These are phyloP conservation scores for Myxozyma nipponensis DNA, from an alignment of 805 yeast genomes.

Conservation along the genomic window DNA sequence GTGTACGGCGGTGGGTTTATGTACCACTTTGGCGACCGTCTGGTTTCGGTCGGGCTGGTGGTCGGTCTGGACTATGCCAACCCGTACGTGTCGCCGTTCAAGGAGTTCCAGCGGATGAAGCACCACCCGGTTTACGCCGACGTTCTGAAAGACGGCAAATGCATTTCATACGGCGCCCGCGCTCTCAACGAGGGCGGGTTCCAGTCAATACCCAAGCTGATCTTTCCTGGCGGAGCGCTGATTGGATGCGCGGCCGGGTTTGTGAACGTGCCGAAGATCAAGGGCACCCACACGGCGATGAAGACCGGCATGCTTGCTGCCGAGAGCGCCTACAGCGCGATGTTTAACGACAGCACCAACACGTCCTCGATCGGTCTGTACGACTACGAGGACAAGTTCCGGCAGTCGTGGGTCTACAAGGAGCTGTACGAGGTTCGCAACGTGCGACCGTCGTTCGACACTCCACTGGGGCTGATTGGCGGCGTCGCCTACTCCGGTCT, in stretches of 20 bases:
- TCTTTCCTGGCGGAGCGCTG: conserved; percentile 93
- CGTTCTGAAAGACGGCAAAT: conserved; percentile 81
- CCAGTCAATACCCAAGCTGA: conserved; percentile 84
- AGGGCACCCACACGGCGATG: conserved; percentile 97
- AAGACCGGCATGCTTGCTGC: conserved; percentile 95
- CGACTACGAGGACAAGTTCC: conserved; percentile 60
- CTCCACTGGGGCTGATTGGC: conserved; percentile 69
- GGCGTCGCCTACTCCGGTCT: conserved; percentile 84
- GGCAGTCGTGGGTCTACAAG: conserved; percentile 77
- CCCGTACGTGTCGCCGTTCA: conserved; percentile 93
- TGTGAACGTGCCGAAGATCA: conserved; percentile 94
- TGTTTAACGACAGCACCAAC: conserved; percentile 38
- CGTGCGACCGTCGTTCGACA: conserved; percentile 84
- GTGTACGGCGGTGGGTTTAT: conserved; percentile 96
- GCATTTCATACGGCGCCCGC: conserved; percentile 91
- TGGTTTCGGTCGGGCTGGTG: conserved; percentile 91
- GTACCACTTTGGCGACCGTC: conserved; percentile 92
- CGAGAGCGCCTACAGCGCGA: conserved; percentile 61
- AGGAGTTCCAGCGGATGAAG: conserved; percentile 84
- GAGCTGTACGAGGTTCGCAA: conserved; percentile 85
- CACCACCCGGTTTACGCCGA: conserved; percentile 78
- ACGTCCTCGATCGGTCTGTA: conserved; percentile 41
- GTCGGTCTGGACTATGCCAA: conserved; percentile 90
- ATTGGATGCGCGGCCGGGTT: conserved; percentile 97
- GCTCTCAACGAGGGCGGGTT: conserved; percentile 96